phyloP scores from a whole-genome alignment of 352 stramenopile genomes.

The Pythium guiyangense region DNA sequence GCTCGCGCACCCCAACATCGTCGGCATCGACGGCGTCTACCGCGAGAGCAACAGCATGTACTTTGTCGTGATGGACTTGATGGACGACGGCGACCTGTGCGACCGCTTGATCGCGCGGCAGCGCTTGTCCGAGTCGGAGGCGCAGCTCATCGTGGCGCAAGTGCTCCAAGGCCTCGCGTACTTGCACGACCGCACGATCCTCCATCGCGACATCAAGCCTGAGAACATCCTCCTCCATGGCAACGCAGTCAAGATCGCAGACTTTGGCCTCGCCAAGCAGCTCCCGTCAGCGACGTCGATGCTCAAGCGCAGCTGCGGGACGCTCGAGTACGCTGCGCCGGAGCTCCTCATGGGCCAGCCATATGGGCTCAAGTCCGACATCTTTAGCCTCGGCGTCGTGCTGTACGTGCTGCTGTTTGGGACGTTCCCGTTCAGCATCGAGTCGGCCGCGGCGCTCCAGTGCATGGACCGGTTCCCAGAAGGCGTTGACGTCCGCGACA shows the following conservation, averaged over 20 bases:
- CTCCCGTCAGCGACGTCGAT: slow-evolving; percentile 38
- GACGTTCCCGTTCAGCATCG: slow-evolving; percentile 71
- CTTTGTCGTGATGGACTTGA: slow-evolving; percentile 83
- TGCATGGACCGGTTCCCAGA: slow-evolving; percentile 55
- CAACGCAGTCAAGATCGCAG: slow-evolving; percentile 64
- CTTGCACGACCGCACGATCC: slow-evolving; percentile 54
- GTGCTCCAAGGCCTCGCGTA: slow-evolving; percentile 56
- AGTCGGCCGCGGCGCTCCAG: slow-evolving; percentile 62
- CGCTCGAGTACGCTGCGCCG: slow-evolving; percentile 71
- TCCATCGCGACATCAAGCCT: slow-evolving; percentile 78
- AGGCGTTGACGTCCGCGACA: slow-evolving; percentile 68
- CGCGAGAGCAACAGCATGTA: slow-evolving; percentile 62
- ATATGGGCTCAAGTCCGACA: slow-evolving; percentile 74
- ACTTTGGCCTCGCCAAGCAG: slow-evolving; percentile 76
- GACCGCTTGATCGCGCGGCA: slow-evolving; percentile 67
- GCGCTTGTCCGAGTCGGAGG: slow-evolving; percentile 46
- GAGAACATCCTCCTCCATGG: slow-evolving; percentile 82
- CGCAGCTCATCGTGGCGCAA: slow-evolving; percentile 54
- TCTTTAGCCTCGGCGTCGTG: slow-evolving; percentile 79
- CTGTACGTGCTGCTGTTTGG: slow-evolving; percentile 80
- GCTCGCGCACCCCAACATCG: slow-evolving; percentile 64
- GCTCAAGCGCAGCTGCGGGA: slow-evolving; percentile 65
- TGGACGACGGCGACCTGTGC: slow-evolving; percentile 73
- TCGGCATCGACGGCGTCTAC: slow-evolving; percentile 67
- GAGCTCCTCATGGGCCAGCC: slow-evolving; percentile 59